phyloP scores from a whole-genome alignment of 2,329 filamentous ascomycete species.

The Fusarium beomiforme region DNA sequence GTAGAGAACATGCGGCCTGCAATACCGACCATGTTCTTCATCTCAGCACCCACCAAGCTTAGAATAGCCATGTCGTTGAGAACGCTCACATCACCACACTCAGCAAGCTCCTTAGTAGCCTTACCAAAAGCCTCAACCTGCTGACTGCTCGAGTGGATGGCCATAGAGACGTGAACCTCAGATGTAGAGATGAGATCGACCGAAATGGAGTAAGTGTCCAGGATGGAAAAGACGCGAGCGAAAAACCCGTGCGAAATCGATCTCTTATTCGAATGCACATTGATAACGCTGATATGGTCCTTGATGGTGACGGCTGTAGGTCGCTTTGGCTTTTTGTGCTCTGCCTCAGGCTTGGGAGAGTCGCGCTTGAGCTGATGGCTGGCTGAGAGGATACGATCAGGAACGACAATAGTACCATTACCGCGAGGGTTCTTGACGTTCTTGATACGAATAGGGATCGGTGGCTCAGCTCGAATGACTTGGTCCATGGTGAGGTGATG shows the following conservation, averaged over 20 bases:
- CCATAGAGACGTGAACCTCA: slow-evolving; percentile 98
- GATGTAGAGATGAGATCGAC: slow-evolving; percentile 97
- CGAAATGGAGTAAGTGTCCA: slow-evolving; percentile 86
- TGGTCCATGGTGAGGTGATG: slow-evolving; percentile 99
- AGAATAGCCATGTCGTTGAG: slow-evolving; percentile 94
- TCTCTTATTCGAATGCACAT: slow-evolving; percentile 97
- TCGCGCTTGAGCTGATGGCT: slow-evolving; percentile 68
- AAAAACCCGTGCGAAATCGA: slow-evolving; percentile 97
- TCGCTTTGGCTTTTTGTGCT: slow-evolving; percentile 70
- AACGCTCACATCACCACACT: slow-evolving; percentile 90
- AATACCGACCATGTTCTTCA: slow-evolving; percentile 98
- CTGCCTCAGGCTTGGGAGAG: slow-evolving; percentile 50
- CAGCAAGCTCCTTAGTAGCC: slow-evolving; percentile 76
- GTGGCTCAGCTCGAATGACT: slow-evolving; percentile 79
- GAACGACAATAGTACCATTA: slow-evolving; percentile 83
- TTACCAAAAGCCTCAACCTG: slow-evolving; percentile 70
- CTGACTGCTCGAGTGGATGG: slow-evolving; percentile 82
- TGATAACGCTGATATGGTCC: slow-evolving; percentile 94
- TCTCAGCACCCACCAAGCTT: slow-evolving; percentile 91
- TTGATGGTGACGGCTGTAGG: slow-evolving; percentile 97
- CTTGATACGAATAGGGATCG: slow-evolving; percentile 89
- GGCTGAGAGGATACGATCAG: slow-evolving; percentile 69
- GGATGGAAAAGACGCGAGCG: slow-evolving; percentile 89
- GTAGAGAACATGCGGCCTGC: slow-evolving; percentile 95
- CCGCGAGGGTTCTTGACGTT: slow-evolving; percentile 89